Conservation (phyloP, 257 asterid genomes). For the Primulina eburnea region DNA sequence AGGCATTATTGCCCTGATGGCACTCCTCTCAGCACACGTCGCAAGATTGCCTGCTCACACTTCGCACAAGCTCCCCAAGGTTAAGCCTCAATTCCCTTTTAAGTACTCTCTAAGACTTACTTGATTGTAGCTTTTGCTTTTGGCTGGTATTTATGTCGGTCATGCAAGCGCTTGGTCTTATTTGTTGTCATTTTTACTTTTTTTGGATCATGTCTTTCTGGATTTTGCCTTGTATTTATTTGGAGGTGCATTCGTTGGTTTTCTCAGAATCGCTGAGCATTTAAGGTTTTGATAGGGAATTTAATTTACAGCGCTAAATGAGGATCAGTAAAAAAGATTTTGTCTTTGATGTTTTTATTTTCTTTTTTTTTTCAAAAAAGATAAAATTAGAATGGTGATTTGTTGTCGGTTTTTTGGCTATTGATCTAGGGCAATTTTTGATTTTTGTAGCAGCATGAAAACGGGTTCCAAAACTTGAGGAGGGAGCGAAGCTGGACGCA, state of each 20-base stretch:
- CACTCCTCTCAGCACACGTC: constrained; percentile 51
- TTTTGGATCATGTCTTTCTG: not conserved
- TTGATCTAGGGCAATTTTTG: constrained; percentile 34
- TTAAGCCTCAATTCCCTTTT: constrained; percentile 12
- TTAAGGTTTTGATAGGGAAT: not conserved
- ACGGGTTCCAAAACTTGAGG: constrained; percentile 55
- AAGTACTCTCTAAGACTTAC: not conserved
- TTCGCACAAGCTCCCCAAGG: constrained; percentile 48
- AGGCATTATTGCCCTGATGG: constrained; percentile 48
- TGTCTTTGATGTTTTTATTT: not conserved
- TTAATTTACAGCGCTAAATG: not conserved
- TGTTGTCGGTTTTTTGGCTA: not conserved
- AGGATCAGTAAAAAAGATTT: not conserved
- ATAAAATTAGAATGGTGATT: constrained; percentile 17
- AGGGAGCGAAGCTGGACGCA: constrained; percentile 52
- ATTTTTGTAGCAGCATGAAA: constrained; percentile 66
- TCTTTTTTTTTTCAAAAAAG: not conserved
- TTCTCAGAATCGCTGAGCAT: constrained; percentile 3
- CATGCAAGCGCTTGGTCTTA: not conserved
- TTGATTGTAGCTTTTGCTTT: not conserved
- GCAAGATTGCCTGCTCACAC: constrained; percentile 50
- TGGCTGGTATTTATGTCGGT: not conserved
- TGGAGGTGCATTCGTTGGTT: constrained; percentile 10
- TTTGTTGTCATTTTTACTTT: not conserved
- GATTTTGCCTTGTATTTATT: not conserved